Evolutionary conservation across 208 protist genomes (phyloP), one percentile per base, ranked within the genome.

Genomic region (Porcisia hertigi): DNA sequence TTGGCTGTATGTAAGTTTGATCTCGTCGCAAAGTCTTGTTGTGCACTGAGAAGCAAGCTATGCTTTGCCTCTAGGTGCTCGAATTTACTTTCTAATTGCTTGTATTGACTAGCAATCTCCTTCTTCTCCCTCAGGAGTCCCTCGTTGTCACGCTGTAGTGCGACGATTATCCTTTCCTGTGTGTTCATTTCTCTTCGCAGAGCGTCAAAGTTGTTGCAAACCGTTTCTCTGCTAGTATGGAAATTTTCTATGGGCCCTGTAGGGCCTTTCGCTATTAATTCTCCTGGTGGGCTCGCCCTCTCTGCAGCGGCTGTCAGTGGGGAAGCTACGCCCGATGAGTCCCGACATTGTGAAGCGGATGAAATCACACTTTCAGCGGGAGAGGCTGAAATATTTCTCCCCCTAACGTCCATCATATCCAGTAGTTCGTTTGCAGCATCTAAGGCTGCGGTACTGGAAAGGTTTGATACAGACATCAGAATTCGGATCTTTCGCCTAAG

Each of bases 91-190:
- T 87, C 83, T 30, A 94, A 58, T 45, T 88, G 82, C 45, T 82
- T 91, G 66, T 75, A 75, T 20, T 75, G 80, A 2, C 58, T 66
- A 30, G 70, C 62, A n/a, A 92, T 79, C 5, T 82, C 66, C 36
- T 86, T 88, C 25, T 87, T 86, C 59, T 93, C 87, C 8, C 16
- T 74, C 69, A 86, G 59, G 12, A 96, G 82, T 41, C 77, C 64
- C 60, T 84, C 84, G 66, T 96, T 96, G 65, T 96, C 92, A 47
- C 86, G 76, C 64, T 94, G 87, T 36, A 96, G 84, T 4, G 86
- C 77, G 23, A 80, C 77, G n/a, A 93, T 82, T 49, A 96, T 88
- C 76, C 76, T 81, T 30, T 96, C 92, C 59, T 93, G 89, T 36
- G 91, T 92, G 39, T 85, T 67, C 60, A 96, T 82, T 55, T 93